These are phyloP conservation scores for Aspergillus sp. DNA, from an alignment of 2,329 filamentous ascomycete genomes.

Conservation along the genomic window DNA sequence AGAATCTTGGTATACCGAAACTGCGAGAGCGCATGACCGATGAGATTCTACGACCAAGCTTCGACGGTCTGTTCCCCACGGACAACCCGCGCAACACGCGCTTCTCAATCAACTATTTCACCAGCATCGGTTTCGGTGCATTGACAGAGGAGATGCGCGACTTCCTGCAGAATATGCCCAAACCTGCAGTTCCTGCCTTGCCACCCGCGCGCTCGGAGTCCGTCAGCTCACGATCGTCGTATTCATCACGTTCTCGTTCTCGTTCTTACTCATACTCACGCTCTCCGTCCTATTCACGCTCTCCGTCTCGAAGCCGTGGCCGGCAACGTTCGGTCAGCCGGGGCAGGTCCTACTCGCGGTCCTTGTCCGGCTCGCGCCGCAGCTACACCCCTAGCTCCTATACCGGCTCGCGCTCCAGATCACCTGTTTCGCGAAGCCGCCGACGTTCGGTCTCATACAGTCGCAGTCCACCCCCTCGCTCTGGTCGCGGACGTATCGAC, in stretches of 20 bases:
- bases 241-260: slow-evolving; percentile 41
- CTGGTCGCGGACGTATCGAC: slow-evolving; percentile 26
- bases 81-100: slow-evolving; percentile 88
- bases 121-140: slow-evolving; percentile 91
- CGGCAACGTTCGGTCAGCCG: slow-evolving; percentile 25
- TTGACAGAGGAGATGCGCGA: slow-evolving; percentile 96
- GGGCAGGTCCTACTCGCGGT: slow-evolving; percentile 33
- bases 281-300: slow-evolving; percentile 40
- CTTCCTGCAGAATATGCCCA: slow-evolving; percentile 83
- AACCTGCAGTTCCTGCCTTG: slow-evolving; percentile 72
- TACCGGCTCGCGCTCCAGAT: slow-evolving; percentile 38
- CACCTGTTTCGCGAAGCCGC: slow-evolving; percentile 30
- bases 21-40: slow-evolving; percentile 75
- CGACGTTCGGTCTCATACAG: slow-evolving; percentile 35
- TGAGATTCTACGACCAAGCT: slow-evolving; percentile 72
- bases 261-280: slow-evolving; percentile 34
- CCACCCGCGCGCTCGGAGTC: slow-evolving; percentile 60
- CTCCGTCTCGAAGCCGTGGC: slow-evolving; percentile 32
- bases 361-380: slow-evolving; percentile 30
- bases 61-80: slow-evolving; percentile 83
- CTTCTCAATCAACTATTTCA: slow-evolving; percentile 99
- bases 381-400: slow-evolving; percentile 29
- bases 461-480: slow-evolving; percentile 28
- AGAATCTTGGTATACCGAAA: slow-evolving; percentile 80
- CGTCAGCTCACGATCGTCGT: slow-evolving; percentile 44